phyloP scores from a whole-genome alignment of 2,329 filamentous ascomycete genomes.

The Onygenales sp. region DNA sequence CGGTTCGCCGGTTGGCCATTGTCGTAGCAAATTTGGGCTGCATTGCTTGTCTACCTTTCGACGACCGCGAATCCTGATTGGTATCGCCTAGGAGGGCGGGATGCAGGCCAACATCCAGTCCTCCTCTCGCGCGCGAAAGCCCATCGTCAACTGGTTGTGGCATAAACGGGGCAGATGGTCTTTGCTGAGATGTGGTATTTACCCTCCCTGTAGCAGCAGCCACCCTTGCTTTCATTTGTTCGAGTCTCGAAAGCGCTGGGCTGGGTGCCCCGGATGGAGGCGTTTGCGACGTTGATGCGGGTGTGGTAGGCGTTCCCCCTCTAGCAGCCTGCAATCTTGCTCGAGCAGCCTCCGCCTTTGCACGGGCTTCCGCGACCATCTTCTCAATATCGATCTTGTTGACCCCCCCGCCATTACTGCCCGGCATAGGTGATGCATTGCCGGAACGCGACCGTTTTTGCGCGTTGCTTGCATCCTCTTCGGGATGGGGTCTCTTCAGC shows the following conservation, averaged over 20 bases:
- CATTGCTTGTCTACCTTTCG: slow-evolving; percentile 32
- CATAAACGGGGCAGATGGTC: slow-evolving; percentile 33
- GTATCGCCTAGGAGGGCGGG: slow-evolving; percentile 56
- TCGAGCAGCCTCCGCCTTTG: slow-evolving; percentile 40
- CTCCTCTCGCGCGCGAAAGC: slow-evolving; percentile 48
- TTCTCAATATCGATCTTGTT: slow-evolving; percentile 37
- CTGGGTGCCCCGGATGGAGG: slow-evolving; percentile 21
- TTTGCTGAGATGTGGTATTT: slow-evolving; percentile 32
- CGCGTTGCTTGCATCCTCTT: slow-evolving; percentile 34
- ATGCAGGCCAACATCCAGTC: slow-evolving; percentile 66
- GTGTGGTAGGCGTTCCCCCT: slow-evolving; percentile 18
- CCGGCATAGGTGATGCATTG: slow-evolving; percentile 39
- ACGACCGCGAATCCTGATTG: slow-evolving; percentile 34
- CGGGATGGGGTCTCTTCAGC: slow-evolving; percentile 41
- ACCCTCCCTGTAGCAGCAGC: slow-evolving; percentile 58
- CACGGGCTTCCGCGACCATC: slow-evolving; percentile 39
- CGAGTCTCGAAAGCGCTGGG: slow-evolving; percentile 55
- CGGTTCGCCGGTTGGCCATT: slow-evolving; percentile 44
- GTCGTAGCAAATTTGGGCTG: slow-evolving; percentile 46
- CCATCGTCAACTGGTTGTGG: slow-evolving; percentile 40
- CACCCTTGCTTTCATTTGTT: slow-evolving; percentile 69
- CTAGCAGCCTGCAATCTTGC: slow-evolving; percentile 34
- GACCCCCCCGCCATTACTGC: slow-evolving; percentile 23
- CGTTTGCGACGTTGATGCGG: slow-evolving; percentile 25
- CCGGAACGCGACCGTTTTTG: slow-evolving; percentile 42